Conservation (phyloP, 805 yeast genomes). For the Trichomonascus vanleenenianus region DNA sequence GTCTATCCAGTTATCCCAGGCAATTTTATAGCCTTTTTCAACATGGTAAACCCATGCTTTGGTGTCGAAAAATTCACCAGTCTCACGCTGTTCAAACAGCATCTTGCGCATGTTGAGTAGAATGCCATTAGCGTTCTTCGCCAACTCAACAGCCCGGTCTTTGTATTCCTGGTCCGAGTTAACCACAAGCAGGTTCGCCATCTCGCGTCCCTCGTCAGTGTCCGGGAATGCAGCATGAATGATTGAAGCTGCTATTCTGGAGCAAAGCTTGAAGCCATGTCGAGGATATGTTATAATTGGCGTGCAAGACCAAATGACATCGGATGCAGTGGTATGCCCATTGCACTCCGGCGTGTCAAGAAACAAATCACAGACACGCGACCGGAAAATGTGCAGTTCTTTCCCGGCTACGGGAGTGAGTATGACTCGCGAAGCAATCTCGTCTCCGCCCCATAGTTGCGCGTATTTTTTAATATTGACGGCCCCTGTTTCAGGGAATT, state of each 20-base stretch:
- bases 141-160: constrained; percentile 19
- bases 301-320: constrained; percentile 28
- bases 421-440: constrained; percentile 20
- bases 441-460: constrained; percentile 18
- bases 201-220: constrained; percentile 4
- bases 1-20: constrained; percentile 25
- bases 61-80: constrained; percentile 22
- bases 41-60: constrained; percentile 21
- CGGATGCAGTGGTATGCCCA: constrained; percentile 31
- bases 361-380: constrained; percentile 26
- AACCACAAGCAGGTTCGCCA: constrained; percentile 17
- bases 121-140: not conserved
- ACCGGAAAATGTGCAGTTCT: constrained; percentile 24
- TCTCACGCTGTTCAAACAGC: constrained; percentile 19
- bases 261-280: constrained; percentile 25
- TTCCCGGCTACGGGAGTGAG: constrained; percentile 29
- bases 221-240: constrained; percentile 18
- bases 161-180: constrained; percentile 22
- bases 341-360: constrained; percentile 31
- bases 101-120: constrained; percentile 13
- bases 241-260: constrained; percentile 26
- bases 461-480: constrained; percentile 20
- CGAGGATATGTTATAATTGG: constrained; percentile 27
- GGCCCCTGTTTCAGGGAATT: constrained; percentile 26
- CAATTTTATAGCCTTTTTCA: constrained; percentile 21